Conservation (phyloP, 1,284 basidiomycete genomes). For the Ceratobasidium sp. region DNA sequence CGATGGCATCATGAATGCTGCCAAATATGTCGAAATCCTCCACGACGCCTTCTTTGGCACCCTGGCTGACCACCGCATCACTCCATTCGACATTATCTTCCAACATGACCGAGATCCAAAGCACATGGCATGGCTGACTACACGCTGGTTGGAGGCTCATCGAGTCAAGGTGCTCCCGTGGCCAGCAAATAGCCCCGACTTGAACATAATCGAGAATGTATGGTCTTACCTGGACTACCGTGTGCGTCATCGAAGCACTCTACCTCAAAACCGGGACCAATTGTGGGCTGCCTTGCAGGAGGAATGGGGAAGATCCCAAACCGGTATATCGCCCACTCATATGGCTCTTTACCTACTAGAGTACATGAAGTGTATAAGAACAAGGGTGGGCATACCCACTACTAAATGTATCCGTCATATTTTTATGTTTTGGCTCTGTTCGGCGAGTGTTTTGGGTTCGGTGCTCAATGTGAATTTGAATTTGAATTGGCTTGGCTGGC, state of each 20-base stretch:
- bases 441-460: too few species aligned
- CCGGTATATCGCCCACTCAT: not conserved
- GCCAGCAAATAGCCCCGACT: conserved; percentile 19
- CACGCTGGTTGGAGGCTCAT: not conserved
- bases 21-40: conserved; percentile 4
- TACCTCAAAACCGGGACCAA: not conserved
- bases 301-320: not conserved
- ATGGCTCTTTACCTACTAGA: too few species aligned
- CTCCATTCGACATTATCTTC: not conserved
- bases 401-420: too few species aligned
- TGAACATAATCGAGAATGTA: conserved; percentile 36
- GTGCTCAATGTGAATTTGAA: too few species aligned
- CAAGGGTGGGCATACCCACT: too few species aligned
- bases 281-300: not conserved
- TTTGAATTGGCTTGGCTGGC: too few species aligned
- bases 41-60: conserved; percentile 10
- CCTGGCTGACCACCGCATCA: not conserved
- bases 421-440: too few species aligned
- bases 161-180: conserved; percentile 17
- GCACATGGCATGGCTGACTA: conserved; percentile 8
- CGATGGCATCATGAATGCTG: not conserved
- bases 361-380: too few species aligned
- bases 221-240: conserved; percentile 2
- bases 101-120: conserved; percentile 15
- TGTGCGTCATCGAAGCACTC: not conserved